Evolutionary conservation across 306 rosid species (phyloP).

Genomic region (Inga leiocalycina): DNA sequence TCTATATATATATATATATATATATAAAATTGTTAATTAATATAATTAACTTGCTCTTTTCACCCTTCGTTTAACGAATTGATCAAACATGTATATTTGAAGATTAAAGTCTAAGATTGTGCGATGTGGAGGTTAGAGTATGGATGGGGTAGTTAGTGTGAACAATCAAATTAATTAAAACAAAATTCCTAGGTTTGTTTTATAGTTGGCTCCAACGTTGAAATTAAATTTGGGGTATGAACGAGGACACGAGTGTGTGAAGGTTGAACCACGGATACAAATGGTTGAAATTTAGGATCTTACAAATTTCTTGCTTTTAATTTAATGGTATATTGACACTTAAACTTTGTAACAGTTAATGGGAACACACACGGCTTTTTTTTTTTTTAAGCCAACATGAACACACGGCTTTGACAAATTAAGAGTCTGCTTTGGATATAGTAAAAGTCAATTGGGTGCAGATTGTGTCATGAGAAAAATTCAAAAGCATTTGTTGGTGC

Average conservation of each 20-base stretch:
- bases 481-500: background rate
- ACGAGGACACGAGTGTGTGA: constrained; percentile 5
- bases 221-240: background rate
- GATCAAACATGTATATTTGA: background rate
- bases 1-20: no score
- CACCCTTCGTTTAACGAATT: background rate
- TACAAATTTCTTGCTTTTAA: background rate
- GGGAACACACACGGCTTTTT: constrained; percentile 24
- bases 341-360: constrained; percentile 6
- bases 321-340: background rate
- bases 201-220: constrained; percentile 22
- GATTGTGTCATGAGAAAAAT: background rate
- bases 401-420: constrained; percentile 34
- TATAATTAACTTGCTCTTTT: background rate
- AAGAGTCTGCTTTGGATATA: constrained; percentile 34
- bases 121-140: constrained; percentile 9
- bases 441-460: constrained; percentile 25
- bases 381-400: no score
- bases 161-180: constrained; percentile 24
- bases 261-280: constrained; percentile 56
- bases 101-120: background rate
- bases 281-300: constrained; percentile 48
- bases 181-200: constrained; percentile 47
- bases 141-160: constrained; percentile 42
- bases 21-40: background rate